These are phyloP conservation scores for Pneumocystis carinii DNA, from an alignment of 1,139 yeast genomes.

Conservation along the genomic window DNA sequence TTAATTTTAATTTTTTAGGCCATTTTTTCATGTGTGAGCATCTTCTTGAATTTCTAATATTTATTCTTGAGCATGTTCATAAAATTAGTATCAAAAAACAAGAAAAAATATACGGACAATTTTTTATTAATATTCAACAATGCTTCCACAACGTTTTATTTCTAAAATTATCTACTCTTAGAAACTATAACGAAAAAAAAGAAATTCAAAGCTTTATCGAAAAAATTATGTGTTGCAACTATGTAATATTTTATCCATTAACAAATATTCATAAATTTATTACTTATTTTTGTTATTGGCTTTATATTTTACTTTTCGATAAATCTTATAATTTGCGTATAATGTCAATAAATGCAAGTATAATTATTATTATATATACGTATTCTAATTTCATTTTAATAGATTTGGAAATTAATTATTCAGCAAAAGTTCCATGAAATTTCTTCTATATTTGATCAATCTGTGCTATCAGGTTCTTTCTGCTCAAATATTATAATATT, in stretches of 20 bases:
- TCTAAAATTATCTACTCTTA: conserved; percentile 12
- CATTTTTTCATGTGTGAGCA: conserved; percentile 14
- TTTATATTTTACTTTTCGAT: conserved; percentile 13
- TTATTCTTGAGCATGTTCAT: conserved; percentile 14
- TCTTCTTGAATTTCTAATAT: conserved; percentile 15
- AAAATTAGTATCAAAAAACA: conserved; percentile 11
- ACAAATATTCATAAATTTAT: conserved; percentile 12
- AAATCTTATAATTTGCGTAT: conserved; percentile 7
- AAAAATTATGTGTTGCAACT: conserved; percentile 15
- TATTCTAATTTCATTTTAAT: not conserved
- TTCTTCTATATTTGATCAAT: conserved; percentile 12
- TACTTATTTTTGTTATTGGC: conserved; percentile 12
- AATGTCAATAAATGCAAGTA: conserved; percentile 11
- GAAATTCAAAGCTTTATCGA: conserved; percentile 9
- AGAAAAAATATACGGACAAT: conserved; percentile 4
- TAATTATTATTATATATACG: not conserved
- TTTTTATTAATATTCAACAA: conserved; percentile 9
- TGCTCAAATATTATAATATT: not conserved
- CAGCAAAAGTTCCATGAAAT: conserved; percentile 14
- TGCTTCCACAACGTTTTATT: conserved; percentile 12
- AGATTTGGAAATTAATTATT: conserved; percentile 14
- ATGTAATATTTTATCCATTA: conserved; percentile 14
- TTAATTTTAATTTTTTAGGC: not conserved
- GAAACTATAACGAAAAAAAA: conserved; percentile 11
- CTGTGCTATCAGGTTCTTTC: conserved; percentile 1